phyloP scores from a whole-genome alignment of 164 flowering plant genomes.

The Litsea cubeba region DNA sequence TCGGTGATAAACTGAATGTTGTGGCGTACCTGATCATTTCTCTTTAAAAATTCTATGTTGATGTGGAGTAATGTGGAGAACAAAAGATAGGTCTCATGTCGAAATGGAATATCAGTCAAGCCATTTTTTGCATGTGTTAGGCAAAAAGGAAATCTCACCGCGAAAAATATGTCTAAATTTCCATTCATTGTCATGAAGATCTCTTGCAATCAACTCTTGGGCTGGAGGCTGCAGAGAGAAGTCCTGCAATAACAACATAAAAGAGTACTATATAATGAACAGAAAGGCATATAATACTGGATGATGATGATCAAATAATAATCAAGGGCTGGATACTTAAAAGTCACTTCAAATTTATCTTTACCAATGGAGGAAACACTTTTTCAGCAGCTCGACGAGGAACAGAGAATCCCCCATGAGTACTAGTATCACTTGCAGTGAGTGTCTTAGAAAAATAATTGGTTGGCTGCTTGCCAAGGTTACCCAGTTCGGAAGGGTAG shows the following conservation, averaged over 20 bases:
- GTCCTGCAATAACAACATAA: conserved; percentile 41
- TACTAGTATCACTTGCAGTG: conserved; percentile 93
- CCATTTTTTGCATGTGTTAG: background rate
- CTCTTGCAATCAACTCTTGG: conserved; percentile 87
- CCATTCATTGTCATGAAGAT: conserved; percentile 93
- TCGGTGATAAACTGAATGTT: background rate
- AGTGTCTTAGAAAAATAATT: conserved; percentile 87
- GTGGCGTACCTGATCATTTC: too few species aligned
- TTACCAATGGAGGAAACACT: conserved; percentile 87
- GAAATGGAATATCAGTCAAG: too few species aligned
- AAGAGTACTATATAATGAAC: too few species aligned
- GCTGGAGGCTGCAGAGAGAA: conserved; percentile 88
- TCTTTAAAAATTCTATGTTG: too few species aligned
- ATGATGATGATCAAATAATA: too few species aligned
- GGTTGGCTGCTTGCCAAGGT: conserved; percentile 75
- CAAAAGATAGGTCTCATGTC: too few species aligned
- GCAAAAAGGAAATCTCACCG: conserved; percentile 35
- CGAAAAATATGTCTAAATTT: conserved; percentile 92
- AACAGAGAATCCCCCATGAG: conserved; percentile 96
- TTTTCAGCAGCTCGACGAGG: conserved; percentile 95
- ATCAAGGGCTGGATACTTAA: background rate
- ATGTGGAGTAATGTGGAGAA: too few species aligned
- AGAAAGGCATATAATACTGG: too few species aligned
- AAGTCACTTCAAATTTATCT: background rate
- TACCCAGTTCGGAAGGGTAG: conserved; percentile 75